These are phyloP conservation scores for Penicillium arizonense DNA, from an alignment of 495 filamentous ascomycete genomes.

Conservation along the genomic window DNA sequence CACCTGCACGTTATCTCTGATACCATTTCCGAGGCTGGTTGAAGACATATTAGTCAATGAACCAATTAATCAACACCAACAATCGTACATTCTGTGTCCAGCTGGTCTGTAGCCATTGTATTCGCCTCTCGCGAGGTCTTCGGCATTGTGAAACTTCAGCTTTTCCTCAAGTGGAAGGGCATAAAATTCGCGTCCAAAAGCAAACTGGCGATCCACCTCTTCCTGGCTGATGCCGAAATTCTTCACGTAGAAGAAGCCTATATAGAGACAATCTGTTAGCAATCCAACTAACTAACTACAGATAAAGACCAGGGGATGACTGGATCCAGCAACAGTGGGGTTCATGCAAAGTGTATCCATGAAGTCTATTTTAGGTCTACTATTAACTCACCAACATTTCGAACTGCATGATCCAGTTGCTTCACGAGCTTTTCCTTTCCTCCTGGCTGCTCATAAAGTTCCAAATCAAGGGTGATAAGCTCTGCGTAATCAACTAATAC, in stretches of 20 bases:
- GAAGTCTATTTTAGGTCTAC: too few species aligned
- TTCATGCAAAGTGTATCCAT: not conserved
- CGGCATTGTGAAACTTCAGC: constrained; percentile 41
- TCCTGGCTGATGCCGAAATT: constrained; percentile 56
- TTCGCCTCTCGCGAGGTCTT: constrained; percentile 31
- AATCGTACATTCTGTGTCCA: constrained; percentile 40
- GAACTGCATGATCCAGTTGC: constrained; percentile 57
- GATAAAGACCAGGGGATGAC: not conserved
- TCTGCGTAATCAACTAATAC: constrained; percentile 52
- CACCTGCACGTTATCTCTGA: constrained; percentile 49
- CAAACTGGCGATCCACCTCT: constrained; percentile 55
- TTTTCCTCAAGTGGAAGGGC: constrained; percentile 56
- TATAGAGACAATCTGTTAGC: not conserved
- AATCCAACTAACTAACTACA: too few species aligned
- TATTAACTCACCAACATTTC: constrained; percentile 43
- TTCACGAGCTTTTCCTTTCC: constrained; percentile 54
- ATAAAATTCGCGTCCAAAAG: constrained; percentile 54
- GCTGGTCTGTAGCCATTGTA: constrained; percentile 47
- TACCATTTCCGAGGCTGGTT: constrained; percentile 39
- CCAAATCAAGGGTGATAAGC: constrained; percentile 54
- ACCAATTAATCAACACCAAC: not conserved
- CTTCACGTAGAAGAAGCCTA: constrained; percentile 55
- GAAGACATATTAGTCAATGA: not conserved
- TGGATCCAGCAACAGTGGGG: not conserved
- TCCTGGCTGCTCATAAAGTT: constrained; percentile 47